Base-by-base conservation (phyloP, 352 stramenopile genomes). In the Phytophthora idaei region DNA sequence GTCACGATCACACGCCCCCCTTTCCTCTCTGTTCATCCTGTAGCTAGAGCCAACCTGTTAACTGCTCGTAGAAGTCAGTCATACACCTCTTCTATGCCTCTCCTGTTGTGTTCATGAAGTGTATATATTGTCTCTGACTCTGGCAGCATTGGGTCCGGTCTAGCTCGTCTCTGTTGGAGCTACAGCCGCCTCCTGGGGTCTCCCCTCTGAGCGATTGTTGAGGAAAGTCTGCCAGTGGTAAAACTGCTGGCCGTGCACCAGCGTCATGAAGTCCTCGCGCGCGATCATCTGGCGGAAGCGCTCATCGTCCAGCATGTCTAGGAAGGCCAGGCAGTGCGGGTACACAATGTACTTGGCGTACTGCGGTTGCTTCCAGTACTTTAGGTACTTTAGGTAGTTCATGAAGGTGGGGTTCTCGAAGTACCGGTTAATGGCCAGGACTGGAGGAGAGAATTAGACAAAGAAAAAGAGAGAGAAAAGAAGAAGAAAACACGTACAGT, bases 301-400 rank as follows among this genome's bases (percentile, higher is more conserved):
- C 57, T 96, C 85, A 61, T 94, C 83, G 57, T 95, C 83, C 37
- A 97, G 67, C 76, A 97, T 90, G 57, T 97, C 90, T 15, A 97
- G 76, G 62, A 97, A 96, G 29, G 90, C 90, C 28, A 97, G 66
- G 3, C 85, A 87, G 49, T 97, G 88, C 4, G 90, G 90, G 60
- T 86, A 92, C 78, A 95, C 83, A 34, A 98, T 89, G 71, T 96
- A 98, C 69, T 94, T 90, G 58, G 89, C 89, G 60, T 98, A 98
- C 61, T 97, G 84, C 44, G 92, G 92, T 71, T 94, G 71, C 66
- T 96, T 95, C 90, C 90, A 98, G 78, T 98, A 98, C 72, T 94
- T 90, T 62, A 98, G 81, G 71, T 98, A 98, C 59, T 93, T 68
- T 48, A 98, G 71, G 75, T 97, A 98, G 67, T 91, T 90, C 60